Evolutionary conservation across 495 filamentous ascomycete species (phyloP), one percentile per base, ranked within the genome.

Genomic region (Neurospora africana): DNA sequence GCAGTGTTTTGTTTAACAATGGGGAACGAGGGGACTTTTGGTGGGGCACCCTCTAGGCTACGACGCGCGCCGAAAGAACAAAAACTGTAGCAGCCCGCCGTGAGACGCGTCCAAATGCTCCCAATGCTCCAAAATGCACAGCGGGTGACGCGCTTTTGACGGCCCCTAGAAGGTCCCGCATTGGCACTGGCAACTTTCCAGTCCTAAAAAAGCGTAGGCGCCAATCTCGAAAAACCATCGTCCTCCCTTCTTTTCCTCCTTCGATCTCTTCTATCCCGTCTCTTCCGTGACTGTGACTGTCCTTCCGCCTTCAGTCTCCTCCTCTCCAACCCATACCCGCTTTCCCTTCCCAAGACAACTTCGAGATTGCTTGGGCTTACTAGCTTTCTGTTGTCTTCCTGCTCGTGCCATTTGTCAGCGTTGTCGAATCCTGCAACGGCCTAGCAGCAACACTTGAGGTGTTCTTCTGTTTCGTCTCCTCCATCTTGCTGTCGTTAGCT

Each of bases 271-370:
- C 36, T 36, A 5, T 65, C 69, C 69, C 70, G 41, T 44, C 27
- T 11, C 65, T 68, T 70, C 69, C 37, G 44, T 69, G 53, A 33
- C 53, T 3, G 53, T 65, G 53, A 65, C 53, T 33, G 53, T 70
- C 76, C 40, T 69, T 43, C 53, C n/a, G n/a, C n/a, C 67, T 71
- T 40, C 36, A 61, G 69, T 41, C 71, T 58, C 61, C 73, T 70
- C 65, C 41, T 69, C 67, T 58, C 65, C 43, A n/a, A 70, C 27
- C n/a, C 43, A 43, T 21, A 38, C 0, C n/a, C 10, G 47, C 2
- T 15, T 30, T 61, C 2, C 23, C n/a, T n/a, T n/a, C n/a, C 53
- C 53, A 65, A 65, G 53, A 30, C 53, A 33, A 65, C 53, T 61
- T 61, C 53, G 27, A 17, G 27, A 65, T 33, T 65, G 27, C 53